Percentiles rank a stretch among this genome's conserved stretches.
phyloP scores from a whole-genome alignment of 202 grass and related monocot species.

The Eragrostis tef region DNA sequence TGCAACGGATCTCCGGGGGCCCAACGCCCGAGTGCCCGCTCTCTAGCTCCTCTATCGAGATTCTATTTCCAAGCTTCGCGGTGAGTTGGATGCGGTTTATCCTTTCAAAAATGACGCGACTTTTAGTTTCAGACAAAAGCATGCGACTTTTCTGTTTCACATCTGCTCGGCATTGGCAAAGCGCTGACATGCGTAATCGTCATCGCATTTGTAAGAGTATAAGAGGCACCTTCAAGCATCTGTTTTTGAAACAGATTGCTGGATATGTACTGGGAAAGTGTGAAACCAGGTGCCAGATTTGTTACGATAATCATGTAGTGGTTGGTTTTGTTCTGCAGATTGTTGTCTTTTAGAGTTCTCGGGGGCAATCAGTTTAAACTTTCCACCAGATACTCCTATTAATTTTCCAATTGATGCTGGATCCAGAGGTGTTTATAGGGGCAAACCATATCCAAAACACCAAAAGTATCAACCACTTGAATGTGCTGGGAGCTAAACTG shows the following conservation, averaged over 20 bases:
- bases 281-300: not conserved
- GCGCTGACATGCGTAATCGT: not conserved
- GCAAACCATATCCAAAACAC: not conserved
- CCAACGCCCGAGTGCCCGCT: not conserved
- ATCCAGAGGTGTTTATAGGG: not conserved
- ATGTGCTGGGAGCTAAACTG: not conserved
- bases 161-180: not conserved
- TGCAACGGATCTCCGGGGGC: not conserved
- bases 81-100: not conserved
- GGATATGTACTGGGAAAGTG: not conserved
- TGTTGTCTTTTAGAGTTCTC: not conserved
- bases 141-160: not conserved
- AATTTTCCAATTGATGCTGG: not conserved
- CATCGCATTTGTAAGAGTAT: not conserved
- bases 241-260: too few relatives aligned
- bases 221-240: not conserved
- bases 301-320: not conserved
- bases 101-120: too few relatives aligned
- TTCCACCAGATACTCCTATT: not conserved
- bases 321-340: not conserved
- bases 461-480: not conserved
- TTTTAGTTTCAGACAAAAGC: too few relatives aligned
- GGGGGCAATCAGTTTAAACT: not conserved
- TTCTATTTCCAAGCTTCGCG: not conserved
- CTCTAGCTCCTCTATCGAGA: too few relatives aligned